Evolutionary conservation across 441 rosid species (phyloP).

Genomic region (Erodium trifolium): DNA sequence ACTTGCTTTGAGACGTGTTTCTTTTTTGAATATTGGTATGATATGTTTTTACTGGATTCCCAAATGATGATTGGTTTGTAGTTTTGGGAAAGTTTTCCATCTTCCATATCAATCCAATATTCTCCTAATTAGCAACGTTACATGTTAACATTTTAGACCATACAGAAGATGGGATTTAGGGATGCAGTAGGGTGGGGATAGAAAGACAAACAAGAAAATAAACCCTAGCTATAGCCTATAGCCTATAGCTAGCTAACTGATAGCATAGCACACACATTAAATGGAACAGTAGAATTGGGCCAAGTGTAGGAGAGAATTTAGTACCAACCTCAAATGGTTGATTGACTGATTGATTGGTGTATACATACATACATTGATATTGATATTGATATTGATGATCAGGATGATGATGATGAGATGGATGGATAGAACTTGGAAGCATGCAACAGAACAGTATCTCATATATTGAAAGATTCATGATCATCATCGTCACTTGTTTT

Average conservation of each 20-base stretch:
- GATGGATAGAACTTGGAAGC: background rate
- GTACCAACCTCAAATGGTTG: background rate
- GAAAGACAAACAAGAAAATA: background rate
- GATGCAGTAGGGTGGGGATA: background rate
- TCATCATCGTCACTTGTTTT: background rate
- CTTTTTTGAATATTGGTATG: no score
- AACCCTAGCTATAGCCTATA: no score
- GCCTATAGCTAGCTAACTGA: no score
- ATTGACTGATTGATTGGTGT: background rate
- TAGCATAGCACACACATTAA: background rate
- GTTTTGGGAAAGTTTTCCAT: no score
- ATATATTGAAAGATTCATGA: background rate
- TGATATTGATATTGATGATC: no score
- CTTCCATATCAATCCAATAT: no score
- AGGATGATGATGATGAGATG: no score
- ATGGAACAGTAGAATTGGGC: background rate
- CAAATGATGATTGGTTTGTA: no score
- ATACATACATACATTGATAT: background rate
- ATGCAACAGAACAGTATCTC: background rate
- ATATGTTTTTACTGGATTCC: no score
- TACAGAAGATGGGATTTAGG: background rate
- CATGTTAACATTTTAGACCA: no score
- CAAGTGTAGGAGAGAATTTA: background rate
- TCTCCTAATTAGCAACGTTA: no score
- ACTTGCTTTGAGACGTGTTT: no score